Conservation (phyloP, 1,284 basidiomycete genomes). For the Leccinum subfulvum region DNA sequence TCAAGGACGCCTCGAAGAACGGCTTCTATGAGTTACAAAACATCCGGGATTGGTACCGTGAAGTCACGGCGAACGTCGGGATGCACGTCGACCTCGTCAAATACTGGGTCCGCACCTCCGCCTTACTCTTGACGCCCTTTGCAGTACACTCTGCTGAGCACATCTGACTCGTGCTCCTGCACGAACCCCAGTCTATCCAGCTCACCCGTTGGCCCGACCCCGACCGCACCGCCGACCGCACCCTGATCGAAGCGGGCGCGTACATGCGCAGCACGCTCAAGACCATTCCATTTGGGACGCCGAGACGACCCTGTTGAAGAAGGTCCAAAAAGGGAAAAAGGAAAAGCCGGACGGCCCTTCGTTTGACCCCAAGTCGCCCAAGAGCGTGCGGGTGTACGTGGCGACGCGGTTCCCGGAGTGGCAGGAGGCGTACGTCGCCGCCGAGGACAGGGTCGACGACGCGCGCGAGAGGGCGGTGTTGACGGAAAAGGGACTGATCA, state of each 20-base stretch:
- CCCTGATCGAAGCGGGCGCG: conserved; percentile 67
- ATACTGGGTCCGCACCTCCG: conserved; percentile 82
- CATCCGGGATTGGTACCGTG: conserved; percentile 94
- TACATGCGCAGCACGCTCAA: conserved; percentile 89
- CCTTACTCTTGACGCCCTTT: conserved; percentile 84
- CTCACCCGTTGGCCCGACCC: conserved; percentile 78
- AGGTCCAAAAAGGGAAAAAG: conserved; percentile 65
- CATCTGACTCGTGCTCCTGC: conserved; percentile 79
- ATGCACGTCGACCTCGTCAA: conserved; percentile 84
- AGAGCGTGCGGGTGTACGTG: conserved; percentile 86
- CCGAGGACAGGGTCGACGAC: conserved; percentile 77
- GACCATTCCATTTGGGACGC: conserved; percentile 88
- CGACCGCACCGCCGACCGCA: conserved; percentile 53
- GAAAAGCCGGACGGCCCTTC: conserved; percentile 41
- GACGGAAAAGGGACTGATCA: conserved; percentile 76
- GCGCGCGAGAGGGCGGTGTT: conserved; percentile 73
- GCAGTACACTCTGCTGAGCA: conserved; percentile 96
- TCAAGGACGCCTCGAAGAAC: conserved; percentile 93
- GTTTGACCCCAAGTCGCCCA: conserved; percentile 83
- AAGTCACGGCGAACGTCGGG: conserved; percentile 84
- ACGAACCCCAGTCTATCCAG: conserved; percentile 79
- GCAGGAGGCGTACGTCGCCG: conserved; percentile 77
- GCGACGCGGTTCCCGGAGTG: conserved; percentile 91
- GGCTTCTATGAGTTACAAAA: conserved; percentile 97
- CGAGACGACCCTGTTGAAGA: conserved; percentile 78